Evolutionary conservation across 352 stramenopile species (phyloP).

Genomic region (Phytophthora citricola): DNA sequence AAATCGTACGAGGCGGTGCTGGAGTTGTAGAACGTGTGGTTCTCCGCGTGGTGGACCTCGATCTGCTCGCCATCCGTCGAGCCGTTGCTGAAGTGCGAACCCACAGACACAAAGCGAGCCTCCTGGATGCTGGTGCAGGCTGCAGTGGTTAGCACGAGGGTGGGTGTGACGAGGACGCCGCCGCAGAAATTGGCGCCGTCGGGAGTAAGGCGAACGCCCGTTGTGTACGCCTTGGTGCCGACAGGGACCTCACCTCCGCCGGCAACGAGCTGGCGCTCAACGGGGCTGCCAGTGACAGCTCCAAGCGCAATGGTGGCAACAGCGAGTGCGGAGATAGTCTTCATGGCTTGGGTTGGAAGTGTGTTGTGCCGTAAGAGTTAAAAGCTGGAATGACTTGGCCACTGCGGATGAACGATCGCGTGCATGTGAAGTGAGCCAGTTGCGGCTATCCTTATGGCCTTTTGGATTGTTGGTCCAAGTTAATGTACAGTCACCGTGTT

Average conservation of each 20-base stretch:
- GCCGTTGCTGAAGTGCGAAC: slow-evolving; percentile 2
- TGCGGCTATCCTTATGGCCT: not conserved
- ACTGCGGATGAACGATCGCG: not conserved
- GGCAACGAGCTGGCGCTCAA: slow-evolving; percentile 2
- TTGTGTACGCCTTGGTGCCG: slow-evolving; percentile 5
- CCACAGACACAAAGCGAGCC: slow-evolving; percentile 7
- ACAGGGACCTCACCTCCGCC: not conserved
- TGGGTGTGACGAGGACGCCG: slow-evolving; percentile 4
- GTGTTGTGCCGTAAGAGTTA: not conserved
- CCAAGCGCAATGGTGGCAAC: slow-evolving; percentile 4
- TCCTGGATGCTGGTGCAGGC: slow-evolving; percentile 2
- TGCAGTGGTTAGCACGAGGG: slow-evolving; percentile 4
- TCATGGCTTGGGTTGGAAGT: slow-evolving; percentile 1
- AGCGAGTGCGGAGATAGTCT: slow-evolving; percentile 2
- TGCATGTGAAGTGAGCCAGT: slow-evolving; percentile 9
- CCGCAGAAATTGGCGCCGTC: slow-evolving; percentile 4
- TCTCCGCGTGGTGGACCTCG: slow-evolving; percentile 6
- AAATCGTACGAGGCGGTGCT: slow-evolving; percentile 8
- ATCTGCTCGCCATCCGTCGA: slow-evolving; percentile 5
- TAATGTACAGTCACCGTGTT: not conserved
- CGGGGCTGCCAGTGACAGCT: not conserved
- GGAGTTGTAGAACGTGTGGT: slow-evolving; percentile 6
- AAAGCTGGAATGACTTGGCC: not conserved
- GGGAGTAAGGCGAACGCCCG: not conserved
- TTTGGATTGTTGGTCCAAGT: not conserved